Conservation (phyloP, 345 rosid genomes). For the Limnanthes douglasii region DNA sequence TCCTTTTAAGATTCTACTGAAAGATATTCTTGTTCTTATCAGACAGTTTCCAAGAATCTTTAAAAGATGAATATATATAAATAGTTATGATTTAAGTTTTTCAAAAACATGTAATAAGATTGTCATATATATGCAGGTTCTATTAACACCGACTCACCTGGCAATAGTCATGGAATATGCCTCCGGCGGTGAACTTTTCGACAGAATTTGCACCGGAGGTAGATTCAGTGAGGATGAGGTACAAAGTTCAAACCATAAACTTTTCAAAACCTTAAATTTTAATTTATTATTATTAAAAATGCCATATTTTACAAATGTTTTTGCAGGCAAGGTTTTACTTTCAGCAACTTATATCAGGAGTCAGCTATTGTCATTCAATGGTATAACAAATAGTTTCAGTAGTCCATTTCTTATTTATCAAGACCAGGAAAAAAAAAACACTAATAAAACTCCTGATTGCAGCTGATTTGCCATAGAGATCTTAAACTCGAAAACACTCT, state of each 20-base stretch:
- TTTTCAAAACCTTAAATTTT: not conserved
- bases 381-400: too few species aligned
- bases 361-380: slow-evolving; percentile 83
- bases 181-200: slow-evolving; percentile 83
- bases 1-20: too few species aligned
- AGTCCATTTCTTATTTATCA: too few species aligned
- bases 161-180: slow-evolving; percentile 93
- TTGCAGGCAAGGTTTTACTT: slow-evolving; percentile 75
- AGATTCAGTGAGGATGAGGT: slow-evolving; percentile 88
- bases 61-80: too few species aligned
- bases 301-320: slow-evolving; percentile 1
- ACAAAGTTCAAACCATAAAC: not conserved
- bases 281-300: not conserved
- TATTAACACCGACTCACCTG: slow-evolving; percentile 69
- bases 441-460: slow-evolving; percentile 3
- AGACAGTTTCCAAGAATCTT: too few species aligned
- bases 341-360: slow-evolving; percentile 88
- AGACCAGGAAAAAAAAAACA: not conserved
- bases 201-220: slow-evolving; percentile 66
- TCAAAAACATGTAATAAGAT: too few species aligned
- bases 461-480: slow-evolving; percentile 92
- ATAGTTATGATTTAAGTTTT: too few species aligned
- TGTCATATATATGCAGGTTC: slow-evolving; percentile 26
- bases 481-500: slow-evolving; percentile 89
- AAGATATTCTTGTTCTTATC: too few species aligned